Evolutionary conservation across 2,329 filamentous ascomycete genomes (phyloP).

Genomic region (Cladosporium cucumerinum): DNA sequence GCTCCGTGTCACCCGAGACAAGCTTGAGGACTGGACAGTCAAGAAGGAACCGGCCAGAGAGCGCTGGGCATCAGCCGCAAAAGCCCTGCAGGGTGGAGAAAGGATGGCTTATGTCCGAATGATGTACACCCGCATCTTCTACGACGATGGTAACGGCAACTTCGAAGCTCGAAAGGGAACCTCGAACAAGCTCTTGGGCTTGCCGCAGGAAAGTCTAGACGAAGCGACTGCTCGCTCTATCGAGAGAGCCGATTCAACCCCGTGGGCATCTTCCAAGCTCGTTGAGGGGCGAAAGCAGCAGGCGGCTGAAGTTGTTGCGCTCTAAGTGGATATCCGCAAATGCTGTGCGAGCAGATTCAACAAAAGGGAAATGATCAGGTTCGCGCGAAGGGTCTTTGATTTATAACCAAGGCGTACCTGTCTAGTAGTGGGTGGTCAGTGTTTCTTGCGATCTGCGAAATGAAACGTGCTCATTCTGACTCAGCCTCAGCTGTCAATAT

Average conservation of each 20-base stretch:
- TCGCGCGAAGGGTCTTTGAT: not conserved
- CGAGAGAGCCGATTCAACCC: slow-evolving; percentile 23
- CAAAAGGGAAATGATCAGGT: not conserved
- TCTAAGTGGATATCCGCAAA: not conserved
- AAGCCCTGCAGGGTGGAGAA: slow-evolving; percentile 45
- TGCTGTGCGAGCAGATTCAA: not conserved
- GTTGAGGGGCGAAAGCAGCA: slow-evolving; percentile 6
- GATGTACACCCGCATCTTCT: slow-evolving; percentile 58
- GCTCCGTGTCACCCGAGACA: slow-evolving; percentile 56
- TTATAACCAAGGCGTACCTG: not conserved
- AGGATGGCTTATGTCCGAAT: slow-evolving; percentile 45
- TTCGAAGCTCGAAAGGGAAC: slow-evolving; percentile 39
- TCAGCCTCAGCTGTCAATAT: not conserved
- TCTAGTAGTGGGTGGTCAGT: not conserved
- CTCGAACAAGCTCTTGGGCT: slow-evolving; percentile 54
- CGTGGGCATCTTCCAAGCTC: not conserved
- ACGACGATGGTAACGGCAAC: slow-evolving; percentile 31
- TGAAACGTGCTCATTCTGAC: not conserved
- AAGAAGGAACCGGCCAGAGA: slow-evolving; percentile 45
- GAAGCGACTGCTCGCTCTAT: slow-evolving; percentile 52
- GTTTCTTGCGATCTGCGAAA: not conserved
- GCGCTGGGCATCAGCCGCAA: slow-evolving; percentile 49
- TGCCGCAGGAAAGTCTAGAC: slow-evolving; percentile 59
- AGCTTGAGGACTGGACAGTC: slow-evolving; percentile 60
- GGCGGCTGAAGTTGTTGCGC: not conserved